Percentiles rank a stretch among this genome's conserved stretches.
phyloP scores from a whole-genome alignment of 495 filamentous ascomycete genomes.

The Collariella sp. region DNA sequence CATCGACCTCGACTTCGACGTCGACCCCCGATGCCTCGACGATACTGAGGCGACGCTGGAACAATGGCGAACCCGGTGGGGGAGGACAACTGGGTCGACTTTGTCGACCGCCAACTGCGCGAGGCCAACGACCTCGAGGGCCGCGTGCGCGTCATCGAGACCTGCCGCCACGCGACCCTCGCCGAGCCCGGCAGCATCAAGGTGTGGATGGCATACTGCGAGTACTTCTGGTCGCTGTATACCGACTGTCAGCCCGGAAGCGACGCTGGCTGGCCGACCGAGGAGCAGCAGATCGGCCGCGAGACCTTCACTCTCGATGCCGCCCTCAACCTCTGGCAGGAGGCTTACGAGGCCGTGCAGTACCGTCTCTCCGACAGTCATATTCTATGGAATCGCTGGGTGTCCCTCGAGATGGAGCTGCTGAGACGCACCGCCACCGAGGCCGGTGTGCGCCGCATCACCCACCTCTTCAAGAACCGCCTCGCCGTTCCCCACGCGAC shows the following conservation, averaged over 20 bases:
- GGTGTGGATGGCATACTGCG: slow-evolving; percentile 82
- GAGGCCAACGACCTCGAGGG: slow-evolving; percentile 44
- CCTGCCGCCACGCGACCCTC: slow-evolving; percentile 67
- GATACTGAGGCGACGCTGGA: slow-evolving; percentile 11
- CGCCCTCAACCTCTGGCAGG: slow-evolving; percentile 69
- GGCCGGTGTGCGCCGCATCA: slow-evolving; percentile 55
- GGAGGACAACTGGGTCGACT: slow-evolving; percentile 48
- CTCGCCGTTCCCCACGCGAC: slow-evolving; percentile 71
- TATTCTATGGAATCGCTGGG: slow-evolving; percentile 81
- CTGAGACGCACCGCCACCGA: slow-evolving; percentile 45
- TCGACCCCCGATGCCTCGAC: slow-evolving; percentile 22
- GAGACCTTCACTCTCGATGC: slow-evolving; percentile 74
- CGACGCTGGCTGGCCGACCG: slow-evolving; percentile 58
- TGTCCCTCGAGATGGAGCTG: slow-evolving; percentile 48
- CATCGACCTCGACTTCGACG: background rate
- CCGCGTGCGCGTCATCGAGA: slow-evolving; percentile 68
- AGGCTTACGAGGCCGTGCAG: slow-evolving; percentile 66
- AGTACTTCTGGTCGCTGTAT: slow-evolving; percentile 75
- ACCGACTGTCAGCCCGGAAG: slow-evolving; percentile 50
- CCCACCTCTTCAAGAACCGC: slow-evolving; percentile 61
- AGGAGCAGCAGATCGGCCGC: slow-evolving; percentile 63
- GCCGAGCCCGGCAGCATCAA: slow-evolving; percentile 78
- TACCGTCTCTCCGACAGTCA: slow-evolving; percentile 81
- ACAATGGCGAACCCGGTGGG: slow-evolving; percentile 47
- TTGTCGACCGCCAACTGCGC: slow-evolving; percentile 44